phyloP scores from a whole-genome alignment of 1,284 basidiomycete genomes.

The Chalciporus sp. region DNA sequence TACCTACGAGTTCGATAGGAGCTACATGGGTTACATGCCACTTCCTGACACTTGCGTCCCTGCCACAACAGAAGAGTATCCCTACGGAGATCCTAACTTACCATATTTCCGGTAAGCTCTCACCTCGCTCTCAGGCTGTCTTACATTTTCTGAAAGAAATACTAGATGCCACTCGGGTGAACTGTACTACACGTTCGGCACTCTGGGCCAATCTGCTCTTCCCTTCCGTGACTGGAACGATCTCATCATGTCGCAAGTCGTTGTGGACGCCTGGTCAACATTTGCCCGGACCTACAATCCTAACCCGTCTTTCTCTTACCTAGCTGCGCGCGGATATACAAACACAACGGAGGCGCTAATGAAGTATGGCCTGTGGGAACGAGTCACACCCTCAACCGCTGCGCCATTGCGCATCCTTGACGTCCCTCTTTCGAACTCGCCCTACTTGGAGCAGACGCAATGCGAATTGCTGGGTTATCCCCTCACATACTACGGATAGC shows the following conservation, averaged over 20 bases:
- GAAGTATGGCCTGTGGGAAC: constrained; percentile 3
- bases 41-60: constrained; percentile 40
- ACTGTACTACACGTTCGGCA: constrained; percentile 41
- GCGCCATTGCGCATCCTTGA: constrained; percentile 12
- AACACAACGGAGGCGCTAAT: constrained; percentile 9
- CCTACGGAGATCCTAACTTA: constrained; percentile 36
- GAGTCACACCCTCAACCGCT: background rate
- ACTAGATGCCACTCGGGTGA: constrained; percentile 42
- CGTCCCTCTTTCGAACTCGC: constrained; percentile 7
- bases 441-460: constrained; percentile 13
- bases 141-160: background rate
- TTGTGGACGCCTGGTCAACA: constrained; percentile 40
- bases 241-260: constrained; percentile 40
- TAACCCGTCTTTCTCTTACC: constrained; percentile 40
- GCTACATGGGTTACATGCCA: constrained; percentile 42
- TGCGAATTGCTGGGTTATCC: constrained; percentile 16
- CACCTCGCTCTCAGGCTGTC: background rate
- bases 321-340: constrained; percentile 35
- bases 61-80: constrained; percentile 34
- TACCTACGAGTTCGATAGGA: constrained; percentile 42
- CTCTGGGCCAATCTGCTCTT: constrained; percentile 30
- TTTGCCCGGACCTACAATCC: constrained; percentile 45
- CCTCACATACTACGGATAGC: constrained; percentile 8
- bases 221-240: constrained; percentile 43
- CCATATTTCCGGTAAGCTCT: constrained; percentile 32